Evolutionary conservation across 345 rosid species (phyloP).

Genomic region (Clausena lansium): DNA sequence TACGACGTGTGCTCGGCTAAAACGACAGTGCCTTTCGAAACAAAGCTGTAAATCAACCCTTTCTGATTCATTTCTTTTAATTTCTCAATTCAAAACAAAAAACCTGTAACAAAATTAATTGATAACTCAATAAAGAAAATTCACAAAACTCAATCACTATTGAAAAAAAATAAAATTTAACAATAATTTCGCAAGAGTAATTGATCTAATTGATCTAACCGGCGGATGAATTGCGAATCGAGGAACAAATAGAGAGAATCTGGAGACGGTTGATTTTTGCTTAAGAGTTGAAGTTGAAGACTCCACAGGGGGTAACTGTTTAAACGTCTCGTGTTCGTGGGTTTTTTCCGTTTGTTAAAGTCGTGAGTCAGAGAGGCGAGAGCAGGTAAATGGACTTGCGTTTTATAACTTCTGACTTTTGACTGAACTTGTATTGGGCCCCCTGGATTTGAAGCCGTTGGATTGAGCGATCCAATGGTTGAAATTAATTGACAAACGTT

Average conservation of each 20-base stretch:
- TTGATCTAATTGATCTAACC: not conserved
- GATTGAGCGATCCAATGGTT: not conserved
- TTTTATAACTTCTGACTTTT: not conserved
- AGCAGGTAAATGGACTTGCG: too few relatives aligned
- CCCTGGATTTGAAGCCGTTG: not conserved
- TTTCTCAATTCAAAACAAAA: not conserved
- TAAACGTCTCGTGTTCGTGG: too few relatives aligned
- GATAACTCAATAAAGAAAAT: not conserved
- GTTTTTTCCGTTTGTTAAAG: not conserved
- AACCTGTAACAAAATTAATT: not conserved
- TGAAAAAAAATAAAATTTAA: too few relatives aligned
- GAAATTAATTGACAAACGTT: not conserved
- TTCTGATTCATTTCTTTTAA: constrained; percentile 62
- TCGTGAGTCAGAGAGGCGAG: not conserved
- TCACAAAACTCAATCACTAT: not conserved
- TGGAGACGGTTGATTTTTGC: not conserved
- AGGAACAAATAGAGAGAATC: not conserved
- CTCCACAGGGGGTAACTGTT: not conserved
- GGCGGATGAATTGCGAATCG: not conserved
- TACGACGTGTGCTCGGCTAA: constrained; percentile 90
- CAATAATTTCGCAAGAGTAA: too few relatives aligned
- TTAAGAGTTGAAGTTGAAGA: not conserved
- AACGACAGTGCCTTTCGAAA: constrained; percentile 90
- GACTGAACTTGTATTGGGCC: not conserved
- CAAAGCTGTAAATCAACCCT: constrained; percentile 97